Percentiles rank a stretch among this genome's conserved stretches.
These are phyloP conservation scores for Dictyostelium firmibasis DNA, from an alignment of 78 protist species.

Conservation along the genomic window DNA sequence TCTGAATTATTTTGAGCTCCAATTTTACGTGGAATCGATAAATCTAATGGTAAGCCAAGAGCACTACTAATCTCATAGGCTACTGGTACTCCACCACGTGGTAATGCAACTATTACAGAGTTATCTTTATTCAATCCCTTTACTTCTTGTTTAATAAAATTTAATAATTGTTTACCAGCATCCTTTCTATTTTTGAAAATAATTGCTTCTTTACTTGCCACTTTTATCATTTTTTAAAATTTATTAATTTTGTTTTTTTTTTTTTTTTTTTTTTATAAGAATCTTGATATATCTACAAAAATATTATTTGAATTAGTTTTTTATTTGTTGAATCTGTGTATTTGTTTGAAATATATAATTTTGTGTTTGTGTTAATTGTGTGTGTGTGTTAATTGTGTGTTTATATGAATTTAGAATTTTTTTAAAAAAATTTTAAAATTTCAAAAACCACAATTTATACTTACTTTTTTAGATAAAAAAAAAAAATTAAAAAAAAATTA, in stretches of 20 bases:
- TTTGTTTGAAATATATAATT: neutral
- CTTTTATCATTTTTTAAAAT: neutral
- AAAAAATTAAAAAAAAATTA: too few species aligned
- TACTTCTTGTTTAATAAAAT: neutral
- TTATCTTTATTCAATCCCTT: neutral
- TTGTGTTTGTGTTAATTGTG: neutral
- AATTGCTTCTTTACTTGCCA: neutral
- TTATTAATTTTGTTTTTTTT: neutral
- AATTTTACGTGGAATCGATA: slow-evolving; percentile 39
- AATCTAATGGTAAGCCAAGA: slow-evolving; percentile 8
- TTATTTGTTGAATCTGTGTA: neutral
- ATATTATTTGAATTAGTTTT: neutral
- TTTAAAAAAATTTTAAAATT: too few species aligned
- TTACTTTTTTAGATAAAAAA: neutral
- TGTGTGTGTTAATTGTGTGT: neutral
- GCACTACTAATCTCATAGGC: slow-evolving; percentile 8
- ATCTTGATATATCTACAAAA: too few species aligned
- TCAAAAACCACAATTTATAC: neutral
- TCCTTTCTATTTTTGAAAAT: slow-evolving; percentile 43
- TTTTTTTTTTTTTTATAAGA: too few species aligned
- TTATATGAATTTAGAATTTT: too few species aligned
- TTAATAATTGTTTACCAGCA: slow-evolving; percentile 29
- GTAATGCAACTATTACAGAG: slow-evolving; percentile 5
- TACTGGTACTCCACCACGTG: slow-evolving; percentile 67
- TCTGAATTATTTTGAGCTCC: slow-evolving; percentile 40